Percentiles rank a stretch among this genome's conserved stretches.
Evolutionary conservation across 2,329 filamentous ascomycete species (phyloP).

Genomic region (Magnaporthiopsis poae): DNA sequence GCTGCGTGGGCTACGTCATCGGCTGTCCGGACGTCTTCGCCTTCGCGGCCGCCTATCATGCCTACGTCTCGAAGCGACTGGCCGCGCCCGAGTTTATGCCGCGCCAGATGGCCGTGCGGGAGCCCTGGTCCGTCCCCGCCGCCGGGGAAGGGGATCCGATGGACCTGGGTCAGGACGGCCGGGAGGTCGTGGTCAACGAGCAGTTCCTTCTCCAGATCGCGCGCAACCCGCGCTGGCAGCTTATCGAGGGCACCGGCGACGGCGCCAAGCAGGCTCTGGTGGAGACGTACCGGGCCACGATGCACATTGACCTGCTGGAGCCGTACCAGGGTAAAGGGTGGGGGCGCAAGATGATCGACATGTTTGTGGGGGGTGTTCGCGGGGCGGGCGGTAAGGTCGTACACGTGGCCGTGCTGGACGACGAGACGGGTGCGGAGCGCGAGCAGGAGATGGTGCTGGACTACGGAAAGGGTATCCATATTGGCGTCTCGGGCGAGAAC

Average conservation of each 20-base stretch:
- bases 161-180: background rate
- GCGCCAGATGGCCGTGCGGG: slow-evolving; percentile 19
- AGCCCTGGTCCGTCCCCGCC: slow-evolving; percentile 31
- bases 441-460: slow-evolving; percentile 14
- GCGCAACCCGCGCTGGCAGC: slow-evolving; percentile 30
- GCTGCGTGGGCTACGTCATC: slow-evolving; percentile 40
- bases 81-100: slow-evolving; percentile 11
- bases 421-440: slow-evolving; percentile 1
- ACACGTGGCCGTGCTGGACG: slow-evolving; percentile 5
- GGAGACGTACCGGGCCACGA: slow-evolving; percentile 29
- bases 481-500: slow-evolving; percentile 37
- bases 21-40: slow-evolving; percentile 32
- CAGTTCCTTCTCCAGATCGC: slow-evolving; percentile 30
- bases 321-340: slow-evolving; percentile 33
- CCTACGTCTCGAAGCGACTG: slow-evolving; percentile 29
- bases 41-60: slow-evolving; percentile 28
- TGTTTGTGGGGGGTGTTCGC: slow-evolving; percentile 30
- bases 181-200: slow-evolving; percentile 19
- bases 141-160: slow-evolving; percentile 15
- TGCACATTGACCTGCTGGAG: slow-evolving; percentile 40
- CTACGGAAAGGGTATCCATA: slow-evolving; percentile 29
- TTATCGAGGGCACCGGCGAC: slow-evolving; percentile 25
- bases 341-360: slow-evolving; percentile 32
- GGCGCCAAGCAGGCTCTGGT: slow-evolving; percentile 26
- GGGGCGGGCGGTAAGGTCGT: slow-evolving; percentile 8